Conservation (phyloP, 768 basidiomycete species). For the Leccinum sublutescens region DNA sequence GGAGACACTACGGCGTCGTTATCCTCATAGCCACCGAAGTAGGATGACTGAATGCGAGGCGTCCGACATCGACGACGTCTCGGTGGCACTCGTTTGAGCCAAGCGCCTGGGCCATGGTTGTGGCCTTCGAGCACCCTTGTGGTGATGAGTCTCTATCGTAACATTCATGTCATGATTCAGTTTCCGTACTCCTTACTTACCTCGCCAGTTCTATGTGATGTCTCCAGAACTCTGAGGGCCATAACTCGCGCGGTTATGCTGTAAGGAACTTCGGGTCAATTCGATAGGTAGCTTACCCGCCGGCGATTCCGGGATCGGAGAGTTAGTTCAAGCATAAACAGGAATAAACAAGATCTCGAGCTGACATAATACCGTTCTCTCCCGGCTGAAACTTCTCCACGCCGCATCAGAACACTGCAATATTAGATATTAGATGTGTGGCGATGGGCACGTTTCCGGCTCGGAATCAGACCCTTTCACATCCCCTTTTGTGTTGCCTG, state of each 20-base stretch:
- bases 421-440: background rate
- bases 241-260: background rate
- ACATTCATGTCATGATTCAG: background rate
- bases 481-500: background rate
- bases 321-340: background rate
- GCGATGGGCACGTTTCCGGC: background rate
- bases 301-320: background rate
- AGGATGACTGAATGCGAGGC: background rate
- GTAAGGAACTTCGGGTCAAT: background rate
- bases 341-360: background rate
- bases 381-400: background rate
- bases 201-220: background rate
- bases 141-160: background rate
- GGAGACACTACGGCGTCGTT: background rate
- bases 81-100: conserved; percentile 4
- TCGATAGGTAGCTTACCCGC: background rate
- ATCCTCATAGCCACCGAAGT: background rate
- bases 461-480: background rate
- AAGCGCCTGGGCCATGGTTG: background rate
- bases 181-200: background rate
- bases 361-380: background rate
- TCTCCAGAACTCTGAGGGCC: background rate
- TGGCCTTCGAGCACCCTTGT: conserved; percentile 4
- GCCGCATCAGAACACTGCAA: background rate
- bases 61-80: background rate